Percentiles rank a stretch among this genome's conserved stretches.
Conservation (phyloP, 257 asterid genomes). For the Paraleonurus japonicus region DNA sequence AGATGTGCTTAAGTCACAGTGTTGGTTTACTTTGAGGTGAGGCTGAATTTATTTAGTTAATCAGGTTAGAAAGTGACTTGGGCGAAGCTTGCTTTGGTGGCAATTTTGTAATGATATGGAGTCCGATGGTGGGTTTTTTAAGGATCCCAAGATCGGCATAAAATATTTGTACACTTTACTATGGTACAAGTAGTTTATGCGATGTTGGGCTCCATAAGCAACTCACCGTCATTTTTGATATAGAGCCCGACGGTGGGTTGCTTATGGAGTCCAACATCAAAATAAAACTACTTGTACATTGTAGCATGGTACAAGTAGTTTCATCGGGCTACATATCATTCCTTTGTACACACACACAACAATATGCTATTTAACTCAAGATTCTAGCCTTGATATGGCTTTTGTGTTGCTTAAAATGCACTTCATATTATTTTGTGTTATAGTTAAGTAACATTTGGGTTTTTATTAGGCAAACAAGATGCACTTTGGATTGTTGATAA, state of each 20-base stretch:
- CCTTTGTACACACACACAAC: not conserved
- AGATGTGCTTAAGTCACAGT: constrained; percentile 68
- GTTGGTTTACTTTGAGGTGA: constrained; percentile 72
- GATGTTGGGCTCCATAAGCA: too few relatives aligned
- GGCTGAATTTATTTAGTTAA: constrained; percentile 19
- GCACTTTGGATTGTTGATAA: constrained; percentile 77
- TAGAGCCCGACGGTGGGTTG: too few relatives aligned
- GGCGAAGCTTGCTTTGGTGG: not conserved
- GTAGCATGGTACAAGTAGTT: not conserved
- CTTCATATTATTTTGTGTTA: constrained; percentile 11
- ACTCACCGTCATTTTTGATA: too few relatives aligned
- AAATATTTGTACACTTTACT: not conserved
- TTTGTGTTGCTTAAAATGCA: constrained; percentile 20
- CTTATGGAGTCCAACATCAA: too few relatives aligned
- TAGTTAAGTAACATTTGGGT: constrained; percentile 20
- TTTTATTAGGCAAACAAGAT: constrained; percentile 63
- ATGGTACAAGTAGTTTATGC: too few relatives aligned
- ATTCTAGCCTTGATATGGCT: not conserved
- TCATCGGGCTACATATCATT: not conserved
- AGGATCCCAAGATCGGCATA: not conserved
- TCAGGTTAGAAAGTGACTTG: not conserved
- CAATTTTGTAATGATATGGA: not conserved
- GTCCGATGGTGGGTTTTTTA: not conserved
- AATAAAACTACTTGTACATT: too few relatives aligned
- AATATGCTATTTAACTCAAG: not conserved